Evolutionary conservation across 208 protist species (phyloP).

Genomic region (Trypanosoma melophagium): DNA sequence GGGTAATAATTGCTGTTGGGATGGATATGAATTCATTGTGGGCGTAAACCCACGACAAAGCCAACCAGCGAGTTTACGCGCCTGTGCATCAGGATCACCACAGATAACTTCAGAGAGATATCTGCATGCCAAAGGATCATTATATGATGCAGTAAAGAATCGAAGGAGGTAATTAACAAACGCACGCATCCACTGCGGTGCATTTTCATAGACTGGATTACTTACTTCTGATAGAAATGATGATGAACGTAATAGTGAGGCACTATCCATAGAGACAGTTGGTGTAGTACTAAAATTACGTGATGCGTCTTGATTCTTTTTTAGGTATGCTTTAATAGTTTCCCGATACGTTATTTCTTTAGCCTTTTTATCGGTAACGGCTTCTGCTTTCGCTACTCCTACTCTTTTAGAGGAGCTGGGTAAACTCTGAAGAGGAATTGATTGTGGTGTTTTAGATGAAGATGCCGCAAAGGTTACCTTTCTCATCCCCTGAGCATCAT

Average conservation of each 20-base stretch:
- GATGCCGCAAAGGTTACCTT: no score
- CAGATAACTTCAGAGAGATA: slow-evolving; percentile 19
- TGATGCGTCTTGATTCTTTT: not conserved
- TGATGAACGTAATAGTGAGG: not conserved
- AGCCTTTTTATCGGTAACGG: no score
- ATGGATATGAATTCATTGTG: slow-evolving; percentile 10
- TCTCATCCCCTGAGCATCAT: no score
- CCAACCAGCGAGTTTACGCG: slow-evolving; percentile 22
- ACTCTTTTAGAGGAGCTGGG: not conserved
- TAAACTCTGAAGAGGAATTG: not conserved
- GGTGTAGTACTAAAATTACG: not conserved
- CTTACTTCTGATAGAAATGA: not conserved
- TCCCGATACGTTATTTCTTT: not conserved
- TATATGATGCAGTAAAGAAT: slow-evolving; percentile 18
- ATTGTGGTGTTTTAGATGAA: not conserved
- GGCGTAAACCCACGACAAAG: slow-evolving; percentile 31
- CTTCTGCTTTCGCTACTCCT: no score
- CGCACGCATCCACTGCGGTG: slow-evolving; percentile 18
- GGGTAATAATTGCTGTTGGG: not conserved
- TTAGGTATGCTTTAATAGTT: slow-evolving; percentile 3
- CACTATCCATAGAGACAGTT: not conserved
- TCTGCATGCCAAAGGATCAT: not conserved
- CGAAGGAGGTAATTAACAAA: slow-evolving; percentile 23
- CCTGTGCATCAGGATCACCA: not conserved
- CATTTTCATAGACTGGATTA: not conserved